These are phyloP conservation scores for Alloteropsis semialata DNA, from an alignment of 176 grass and related monocot genomes.

Conservation along the genomic window DNA sequence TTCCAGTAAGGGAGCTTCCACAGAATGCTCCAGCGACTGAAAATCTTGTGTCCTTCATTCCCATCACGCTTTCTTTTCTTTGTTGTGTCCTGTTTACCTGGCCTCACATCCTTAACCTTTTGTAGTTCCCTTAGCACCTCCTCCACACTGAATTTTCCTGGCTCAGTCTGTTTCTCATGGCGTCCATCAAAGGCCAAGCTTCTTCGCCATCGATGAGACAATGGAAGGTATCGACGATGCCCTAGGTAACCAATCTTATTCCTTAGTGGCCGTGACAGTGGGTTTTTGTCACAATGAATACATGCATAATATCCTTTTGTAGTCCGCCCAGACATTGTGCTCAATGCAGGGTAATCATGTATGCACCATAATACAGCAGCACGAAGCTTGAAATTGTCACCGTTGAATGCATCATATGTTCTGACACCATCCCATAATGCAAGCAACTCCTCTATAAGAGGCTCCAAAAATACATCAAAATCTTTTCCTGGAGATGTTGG, in stretches of 20 bases:
- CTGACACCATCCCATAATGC: background rate
- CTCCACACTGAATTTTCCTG: background rate
- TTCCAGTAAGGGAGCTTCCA: constrained; percentile 24
- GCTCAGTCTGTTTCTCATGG: background rate
- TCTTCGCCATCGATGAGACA: background rate
- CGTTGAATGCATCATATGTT: constrained; percentile 7
- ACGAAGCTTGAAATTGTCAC: background rate
- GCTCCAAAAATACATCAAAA: constrained; percentile 25
- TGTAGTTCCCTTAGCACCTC: background rate
- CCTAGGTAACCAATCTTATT: constrained; percentile 24
- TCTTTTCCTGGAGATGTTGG: constrained; percentile 1
- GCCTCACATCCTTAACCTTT: background rate
- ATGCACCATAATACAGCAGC: constrained; percentile 18
- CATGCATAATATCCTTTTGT: constrained; percentile 11
- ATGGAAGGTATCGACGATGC: too few relatives aligned
- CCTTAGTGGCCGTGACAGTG: background rate
- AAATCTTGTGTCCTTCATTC: too few relatives aligned
- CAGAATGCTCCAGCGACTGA: too few relatives aligned
- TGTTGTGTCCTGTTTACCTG: too few relatives aligned
- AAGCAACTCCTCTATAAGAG: constrained; percentile 13
- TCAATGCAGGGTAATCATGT: constrained; percentile 10
- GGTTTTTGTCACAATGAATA: constrained; percentile 4
- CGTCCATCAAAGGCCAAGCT: background rate
- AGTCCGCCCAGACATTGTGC: background rate
- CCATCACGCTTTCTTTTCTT: too few relatives aligned